Percentiles rank a stretch among this genome's conserved stretches.
Conservation (phyloP, 352 stramenopile genomes). For the Globisporangium recalcitrans region DNA sequence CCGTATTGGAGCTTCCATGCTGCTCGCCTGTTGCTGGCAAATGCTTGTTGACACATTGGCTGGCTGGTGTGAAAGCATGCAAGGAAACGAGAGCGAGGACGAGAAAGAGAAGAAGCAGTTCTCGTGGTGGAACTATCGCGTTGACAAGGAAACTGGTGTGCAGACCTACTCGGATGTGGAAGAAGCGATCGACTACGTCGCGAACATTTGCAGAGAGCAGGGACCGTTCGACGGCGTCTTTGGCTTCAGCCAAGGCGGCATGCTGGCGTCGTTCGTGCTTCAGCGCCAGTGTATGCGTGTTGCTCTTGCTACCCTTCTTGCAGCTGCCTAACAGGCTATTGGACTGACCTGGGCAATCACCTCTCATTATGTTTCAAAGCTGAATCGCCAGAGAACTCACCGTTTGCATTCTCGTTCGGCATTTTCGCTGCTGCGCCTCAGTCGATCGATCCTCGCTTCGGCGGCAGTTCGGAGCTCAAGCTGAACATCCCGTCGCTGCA, state of each 20-base stretch:
- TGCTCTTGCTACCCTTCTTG: not conserved
- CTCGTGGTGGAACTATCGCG: slow-evolving; percentile 69
- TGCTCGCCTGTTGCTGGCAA: not conserved
- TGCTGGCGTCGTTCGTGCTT: slow-evolving; percentile 58
- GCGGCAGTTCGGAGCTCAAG: slow-evolving; percentile 29
- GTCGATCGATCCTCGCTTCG: slow-evolving; percentile 40
- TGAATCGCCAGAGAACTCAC: slow-evolving; percentile 36
- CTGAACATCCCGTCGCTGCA: slow-evolving; percentile 69
- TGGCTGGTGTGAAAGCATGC: slow-evolving; percentile 1
- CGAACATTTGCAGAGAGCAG: slow-evolving; percentile 50
- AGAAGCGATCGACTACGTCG: slow-evolving; percentile 67
- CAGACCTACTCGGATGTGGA: slow-evolving; percentile 45
- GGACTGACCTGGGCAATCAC: not conserved
- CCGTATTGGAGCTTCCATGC: not conserved
- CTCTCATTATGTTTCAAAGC: slow-evolving; percentile 13
- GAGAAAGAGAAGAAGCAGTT: slow-evolving; percentile 33
- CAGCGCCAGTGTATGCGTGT: slow-evolving; percentile 53
- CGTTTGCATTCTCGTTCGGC: slow-evolving; percentile 64
- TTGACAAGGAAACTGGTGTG: slow-evolving; percentile 34
- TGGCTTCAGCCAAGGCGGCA: slow-evolving; percentile 80
- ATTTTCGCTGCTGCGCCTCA: slow-evolving; percentile 69
- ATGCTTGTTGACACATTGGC: not conserved
- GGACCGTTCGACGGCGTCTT: slow-evolving; percentile 85
- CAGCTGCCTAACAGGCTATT: not conserved
- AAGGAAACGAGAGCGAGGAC: not conserved